Evolutionary conservation across 345 rosid genomes (phyloP).

Genomic region (Zanthoxylum bungeanum): DNA sequence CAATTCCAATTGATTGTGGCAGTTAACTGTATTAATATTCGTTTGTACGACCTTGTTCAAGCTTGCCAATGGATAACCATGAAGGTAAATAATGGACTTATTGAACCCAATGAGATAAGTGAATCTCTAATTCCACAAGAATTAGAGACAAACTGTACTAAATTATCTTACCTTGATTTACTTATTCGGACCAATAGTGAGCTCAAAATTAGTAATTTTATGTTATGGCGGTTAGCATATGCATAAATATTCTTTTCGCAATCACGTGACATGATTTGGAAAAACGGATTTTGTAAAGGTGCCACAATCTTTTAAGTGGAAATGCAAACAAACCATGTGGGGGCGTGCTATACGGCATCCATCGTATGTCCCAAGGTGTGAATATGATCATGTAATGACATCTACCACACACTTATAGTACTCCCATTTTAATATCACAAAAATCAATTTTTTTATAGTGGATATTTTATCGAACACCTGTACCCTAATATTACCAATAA

Average conservation of each 20-base stretch:
- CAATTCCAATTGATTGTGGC: constrained; percentile 29
- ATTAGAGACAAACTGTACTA: constrained; percentile 17
- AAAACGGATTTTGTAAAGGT: constrained; percentile 28
- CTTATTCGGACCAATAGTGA: constrained; percentile 26
- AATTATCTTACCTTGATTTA: constrained; percentile 21
- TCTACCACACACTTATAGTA: no score
- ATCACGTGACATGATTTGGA: constrained; percentile 27
- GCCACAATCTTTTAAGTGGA: constrained; percentile 17
- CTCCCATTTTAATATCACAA: no score
- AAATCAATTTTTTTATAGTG: no score
- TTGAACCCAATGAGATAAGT: constrained; percentile 16
- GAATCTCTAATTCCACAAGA: constrained; percentile 21
- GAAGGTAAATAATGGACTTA: constrained; percentile 24
- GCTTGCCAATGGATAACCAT: constrained; percentile 30
- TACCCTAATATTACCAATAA: no score
- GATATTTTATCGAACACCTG: no score
- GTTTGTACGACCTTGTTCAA: constrained; percentile 28
- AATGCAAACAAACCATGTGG: constrained; percentile 14
- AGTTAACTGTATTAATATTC: constrained; percentile 26
- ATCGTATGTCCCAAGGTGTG: no score
- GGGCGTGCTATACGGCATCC: no score
- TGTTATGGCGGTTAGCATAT: constrained; percentile 30
- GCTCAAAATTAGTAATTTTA: constrained; percentile 24
- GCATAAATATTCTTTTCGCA: constrained; percentile 23
- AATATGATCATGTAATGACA: no score